Evolutionary conservation across 768 basidiomycete genomes (phyloP).

Genomic region (Candolleomyces aberdarensis): DNA sequence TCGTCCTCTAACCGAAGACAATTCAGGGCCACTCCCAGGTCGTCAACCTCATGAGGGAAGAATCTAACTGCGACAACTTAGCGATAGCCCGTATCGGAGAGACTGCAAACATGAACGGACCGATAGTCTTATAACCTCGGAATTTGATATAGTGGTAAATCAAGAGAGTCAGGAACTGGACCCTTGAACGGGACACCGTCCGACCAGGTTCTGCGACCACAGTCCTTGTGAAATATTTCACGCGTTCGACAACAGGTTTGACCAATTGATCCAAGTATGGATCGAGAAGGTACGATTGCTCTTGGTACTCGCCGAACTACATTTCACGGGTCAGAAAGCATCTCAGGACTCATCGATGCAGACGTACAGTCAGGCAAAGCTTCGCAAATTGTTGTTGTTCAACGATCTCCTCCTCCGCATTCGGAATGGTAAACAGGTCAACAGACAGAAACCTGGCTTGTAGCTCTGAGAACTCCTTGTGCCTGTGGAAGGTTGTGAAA

Average conservation of each 20-base stretch:
- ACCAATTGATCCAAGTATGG: slow-evolving; percentile 82
- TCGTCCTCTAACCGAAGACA: slow-evolving; percentile 53
- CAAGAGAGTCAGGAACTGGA: slow-evolving; percentile 54
- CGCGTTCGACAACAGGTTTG: slow-evolving; percentile 61
- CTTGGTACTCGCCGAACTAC: slow-evolving; percentile 88
- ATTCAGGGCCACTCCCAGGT: slow-evolving; percentile 71
- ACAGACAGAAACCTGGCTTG: slow-evolving; percentile 50
- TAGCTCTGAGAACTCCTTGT: slow-evolving; percentile 53
- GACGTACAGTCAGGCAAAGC: slow-evolving; percentile 22
- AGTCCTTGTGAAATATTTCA: slow-evolving; percentile 54
- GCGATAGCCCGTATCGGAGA: slow-evolving; percentile 4
- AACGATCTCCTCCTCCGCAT: slow-evolving; percentile 37
- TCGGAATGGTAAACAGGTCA: slow-evolving; percentile 43
- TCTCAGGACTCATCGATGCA: background rate
- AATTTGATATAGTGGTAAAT: slow-evolving; percentile 84
- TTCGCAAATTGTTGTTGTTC: slow-evolving; percentile 42
- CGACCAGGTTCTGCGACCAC: slow-evolving; percentile 29
- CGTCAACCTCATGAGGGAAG: slow-evolving; percentile 89
- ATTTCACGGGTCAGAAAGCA: background rate
- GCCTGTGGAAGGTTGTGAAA: slow-evolving; percentile 58
- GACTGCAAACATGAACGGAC: slow-evolving; percentile 44
- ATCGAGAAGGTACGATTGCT: slow-evolving; percentile 90
- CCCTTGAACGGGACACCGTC: slow-evolving; percentile 32
- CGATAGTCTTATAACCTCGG: slow-evolving; percentile 87
- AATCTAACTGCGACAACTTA: slow-evolving; percentile 62